These are phyloP conservation scores for Orbilia brochopaga DNA, from an alignment of 2,329 filamentous ascomycete species.

Conservation along the genomic window DNA sequence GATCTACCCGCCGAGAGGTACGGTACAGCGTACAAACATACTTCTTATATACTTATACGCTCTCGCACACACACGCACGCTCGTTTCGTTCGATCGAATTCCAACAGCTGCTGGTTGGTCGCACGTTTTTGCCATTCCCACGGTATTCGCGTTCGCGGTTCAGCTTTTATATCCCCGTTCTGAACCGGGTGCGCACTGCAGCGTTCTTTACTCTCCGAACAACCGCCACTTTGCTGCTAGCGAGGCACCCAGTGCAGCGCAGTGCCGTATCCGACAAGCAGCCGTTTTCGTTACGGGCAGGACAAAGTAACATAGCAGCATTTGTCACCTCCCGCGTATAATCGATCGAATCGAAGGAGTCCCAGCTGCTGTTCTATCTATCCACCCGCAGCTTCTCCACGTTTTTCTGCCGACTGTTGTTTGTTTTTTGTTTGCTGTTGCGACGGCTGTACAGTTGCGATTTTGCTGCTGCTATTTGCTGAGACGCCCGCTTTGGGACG, in stretches of 20 bases:
- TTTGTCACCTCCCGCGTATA: conserved; percentile 49
- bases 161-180: conserved; percentile 49
- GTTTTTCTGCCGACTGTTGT: background rate
- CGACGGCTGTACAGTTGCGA: conserved; percentile 6
- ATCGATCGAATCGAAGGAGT: conserved; percentile 40
- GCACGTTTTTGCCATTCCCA: conserved; percentile 21
- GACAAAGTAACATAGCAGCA: conserved; percentile 25
- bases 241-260: too few species aligned
- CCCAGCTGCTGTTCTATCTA: conserved; percentile 9
- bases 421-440: conserved; percentile 27
- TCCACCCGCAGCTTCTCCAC: background rate
- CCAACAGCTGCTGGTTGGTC: conserved; percentile 1
- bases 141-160: conserved; percentile 30
- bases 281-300: conserved; percentile 15
- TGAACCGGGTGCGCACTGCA: conserved; percentile 46
- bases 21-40: too few species aligned
- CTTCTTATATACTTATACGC: background rate
- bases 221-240: conserved; percentile 45
- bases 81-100: conserved; percentile 2
- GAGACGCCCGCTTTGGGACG: background rate
- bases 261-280: conserved; percentile 25
- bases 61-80: background rate
- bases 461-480: background rate
- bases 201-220: conserved; percentile 31
- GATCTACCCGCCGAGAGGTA: too few species aligned